Conservation (phyloP, 305 asterid species). For the Ajuga reptans region DNA sequence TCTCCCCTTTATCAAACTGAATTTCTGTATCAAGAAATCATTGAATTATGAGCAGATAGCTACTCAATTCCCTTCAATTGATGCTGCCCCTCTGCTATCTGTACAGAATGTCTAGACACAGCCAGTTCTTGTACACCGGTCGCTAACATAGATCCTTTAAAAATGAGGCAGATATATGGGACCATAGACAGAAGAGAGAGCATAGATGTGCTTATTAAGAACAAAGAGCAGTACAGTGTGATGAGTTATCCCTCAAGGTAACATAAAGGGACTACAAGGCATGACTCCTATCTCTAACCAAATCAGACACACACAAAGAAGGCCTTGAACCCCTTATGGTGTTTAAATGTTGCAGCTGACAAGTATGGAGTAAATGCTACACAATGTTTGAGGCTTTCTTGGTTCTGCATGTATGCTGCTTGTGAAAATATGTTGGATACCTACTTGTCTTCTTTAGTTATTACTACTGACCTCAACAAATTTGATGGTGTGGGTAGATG, state of each 20-base stretch:
- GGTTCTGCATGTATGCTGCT: not conserved
- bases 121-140: not conserved
- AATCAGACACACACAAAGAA: not conserved
- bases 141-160: not conserved
- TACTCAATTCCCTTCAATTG: not conserved
- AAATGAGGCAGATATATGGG: not conserved
- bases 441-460: constrained; percentile 9
- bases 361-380: not conserved
- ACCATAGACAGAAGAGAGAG: not conserved
- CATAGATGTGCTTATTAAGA: not conserved
- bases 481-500: no score
- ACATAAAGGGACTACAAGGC: not conserved
- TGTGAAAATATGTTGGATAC: not conserved
- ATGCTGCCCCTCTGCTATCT: not conserved
- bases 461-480: not conserved
- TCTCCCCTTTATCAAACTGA: not conserved
- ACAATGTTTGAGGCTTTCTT: not conserved
- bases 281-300: not conserved
- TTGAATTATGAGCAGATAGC: not conserved
- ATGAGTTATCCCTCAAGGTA: not conserved
- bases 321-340: not conserved
- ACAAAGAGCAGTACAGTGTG: not conserved
- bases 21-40: not conserved
- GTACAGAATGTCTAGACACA: not conserved
- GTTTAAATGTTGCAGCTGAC: not conserved